Evolutionary conservation across 2,329 filamentous ascomycete species (phyloP).

Genomic region (Podosphaera fusca): DNA sequence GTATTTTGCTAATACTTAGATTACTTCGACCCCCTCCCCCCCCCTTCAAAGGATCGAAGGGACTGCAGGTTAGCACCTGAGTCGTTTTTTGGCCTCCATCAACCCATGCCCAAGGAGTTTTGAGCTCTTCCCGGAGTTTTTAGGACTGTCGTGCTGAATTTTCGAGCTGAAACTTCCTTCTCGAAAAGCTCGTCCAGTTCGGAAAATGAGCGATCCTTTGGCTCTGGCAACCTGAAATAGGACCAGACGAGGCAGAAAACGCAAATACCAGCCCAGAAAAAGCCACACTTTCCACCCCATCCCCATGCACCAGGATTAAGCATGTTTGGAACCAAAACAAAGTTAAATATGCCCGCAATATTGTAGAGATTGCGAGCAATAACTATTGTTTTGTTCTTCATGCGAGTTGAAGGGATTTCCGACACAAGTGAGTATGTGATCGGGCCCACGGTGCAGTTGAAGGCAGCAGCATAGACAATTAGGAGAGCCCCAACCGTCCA

Average conservation of each 20-base stretch:
- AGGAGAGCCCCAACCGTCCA: slow-evolving; percentile 37
- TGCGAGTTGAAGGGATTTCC: slow-evolving; percentile 55
- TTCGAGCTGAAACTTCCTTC: slow-evolving; percentile 4
- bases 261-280: slow-evolving; percentile 69
- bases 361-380: slow-evolving; percentile 47
- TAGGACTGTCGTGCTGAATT: not conserved
- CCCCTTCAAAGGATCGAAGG: no score
- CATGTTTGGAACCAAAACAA: slow-evolving; percentile 73
- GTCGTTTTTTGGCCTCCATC: no score
- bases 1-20: no score
- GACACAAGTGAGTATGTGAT: slow-evolving; percentile 72
- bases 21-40: no score
- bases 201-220: slow-evolving; percentile 18
- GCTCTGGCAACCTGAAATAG: slow-evolving; percentile 60
- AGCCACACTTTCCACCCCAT: slow-evolving; percentile 66
- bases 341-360: slow-evolving; percentile 60
- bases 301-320: slow-evolving; percentile 68
- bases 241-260: slow-evolving; percentile 64
- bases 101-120: no score
- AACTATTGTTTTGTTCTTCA: slow-evolving; percentile 78
- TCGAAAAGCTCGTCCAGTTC: slow-evolving; percentile 69
- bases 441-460: slow-evolving; percentile 68
- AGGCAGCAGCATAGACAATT: slow-evolving; percentile 57
- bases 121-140: no score
- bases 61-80: no score